Evolutionary conservation across 75 land plant species (phyloP), one percentile per base, ranked within the genome.

Genomic region (Larix kaempferi): DNA sequence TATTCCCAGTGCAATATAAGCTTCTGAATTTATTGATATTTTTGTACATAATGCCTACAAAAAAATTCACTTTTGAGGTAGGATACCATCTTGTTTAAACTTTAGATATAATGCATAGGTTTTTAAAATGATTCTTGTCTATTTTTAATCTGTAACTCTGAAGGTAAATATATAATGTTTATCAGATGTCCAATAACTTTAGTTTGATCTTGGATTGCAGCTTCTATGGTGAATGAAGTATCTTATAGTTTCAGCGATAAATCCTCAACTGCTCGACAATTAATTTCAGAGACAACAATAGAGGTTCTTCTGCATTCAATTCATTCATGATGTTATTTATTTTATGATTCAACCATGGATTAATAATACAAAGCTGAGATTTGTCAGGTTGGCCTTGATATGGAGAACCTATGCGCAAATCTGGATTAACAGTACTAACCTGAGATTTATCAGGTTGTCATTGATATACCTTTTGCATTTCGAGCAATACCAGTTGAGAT

Each of bases 401-500:
- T 33, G 33, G 37, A 49, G 16, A 17, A 3, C 25, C 7, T 74
- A 22, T 25, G 60, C 19, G 63, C 59, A 26, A 39, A 19, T 23
- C 16, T 74, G 76, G 37, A 29, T 41, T 69, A 69, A 21, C 41
- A 11, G 23, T 39, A 33, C 49, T 69, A 69, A 41, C 52, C 22
- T 3, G 49, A 19, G 11, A 11, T 69, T 35, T 69, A 69, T 10
- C 81, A 94, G 96, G 99, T 96, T 49, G 52, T 78, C 21, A 85
- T 96, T 49, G 98, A 92, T n/a, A 83, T 96, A 54, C 99, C 99
- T 54, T 92, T 85, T 72, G 84, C 93, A n/a, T 89, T 96, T 78
- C 86, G 84, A 78, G 85, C 83, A 10, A 78, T 96, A 56, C 99
- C 99, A 10, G 87, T 90, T 12, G 65, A 65, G 78, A 75, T 77